Base-by-base conservation (phyloP, 2,329 filamentous ascomycete species). In the Seiridium unicorne region DNA sequence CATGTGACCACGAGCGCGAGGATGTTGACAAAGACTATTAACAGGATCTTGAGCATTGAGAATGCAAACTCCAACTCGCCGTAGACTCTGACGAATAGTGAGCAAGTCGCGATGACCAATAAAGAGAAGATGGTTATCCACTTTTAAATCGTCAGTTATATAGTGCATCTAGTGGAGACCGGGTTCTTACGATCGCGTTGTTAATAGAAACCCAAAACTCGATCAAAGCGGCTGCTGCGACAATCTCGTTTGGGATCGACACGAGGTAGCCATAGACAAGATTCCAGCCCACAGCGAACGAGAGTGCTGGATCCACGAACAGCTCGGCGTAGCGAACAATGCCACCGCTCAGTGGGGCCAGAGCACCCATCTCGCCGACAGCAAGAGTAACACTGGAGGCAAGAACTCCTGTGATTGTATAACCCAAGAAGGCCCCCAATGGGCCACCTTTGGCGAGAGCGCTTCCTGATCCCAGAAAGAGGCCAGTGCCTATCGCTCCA, bases 401-500 rank as follows among this genome's bases (percentile, higher is more conserved):
- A 3, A 70, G 64, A 3, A 74, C 40, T 10, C 77, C 76, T 36
- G 76, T 71, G 46, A 76, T 67, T 0, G 68, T 47, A 58, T 78
- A 79, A n/a, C 70, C 74, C 7, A 79, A 60, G 32, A 61, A 55
- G 10, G 60, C 60, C 18, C 60, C 60, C 31, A 59, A n/a, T 5
- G 86, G 87, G 10, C 87, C 87, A 66, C 84, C 87, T 13, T 72
- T 75, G 6, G 78, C 74, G 58, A 89, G 73, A 5, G 85, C 85
- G 26, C 69, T 71, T 44, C 85, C 87, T 1, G 86, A 87, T 46
- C 86, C 83, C 55, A 91, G 85, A 70, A 90, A 91, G 8, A 91
- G 78, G 74, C 88, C 56, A 7, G 56, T 58, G 7, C 56, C 84
- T 13, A 71, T 63, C 61, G 78, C 77, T 57, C 79, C 78, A 62